Evolutionary conservation across 129 eudicot genomes (phyloP).

Genomic region (Scalesia atractyloides): DNA sequence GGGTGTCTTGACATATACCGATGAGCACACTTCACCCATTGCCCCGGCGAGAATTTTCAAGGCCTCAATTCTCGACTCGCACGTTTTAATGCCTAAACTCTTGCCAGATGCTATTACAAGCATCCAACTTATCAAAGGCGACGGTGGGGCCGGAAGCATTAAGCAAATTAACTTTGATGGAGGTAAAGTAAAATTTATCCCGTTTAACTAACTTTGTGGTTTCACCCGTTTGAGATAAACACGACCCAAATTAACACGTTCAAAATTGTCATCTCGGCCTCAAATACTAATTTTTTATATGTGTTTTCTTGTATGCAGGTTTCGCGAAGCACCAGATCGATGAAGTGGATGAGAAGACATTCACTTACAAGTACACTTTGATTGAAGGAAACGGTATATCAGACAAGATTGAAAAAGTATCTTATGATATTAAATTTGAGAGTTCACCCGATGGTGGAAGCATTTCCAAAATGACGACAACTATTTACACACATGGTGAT

Average conservation of each 20-base stretch:
- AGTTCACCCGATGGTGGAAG: background rate
- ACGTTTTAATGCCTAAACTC: background rate
- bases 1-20: background rate
- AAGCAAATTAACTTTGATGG: background rate
- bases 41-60: too few species aligned
- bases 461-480: background rate
- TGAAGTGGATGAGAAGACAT: background rate
- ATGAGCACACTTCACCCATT: too few species aligned
- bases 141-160: background rate
- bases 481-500: background rate
- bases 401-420: background rate
- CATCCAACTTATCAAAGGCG: background rate
- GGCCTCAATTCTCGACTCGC: background rate
- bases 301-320: too few species aligned
- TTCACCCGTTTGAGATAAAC: background rate
- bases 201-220: background rate
- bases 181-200: background rate
- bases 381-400: background rate
- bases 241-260: background rate
- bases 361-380: slow-evolving; percentile 11
- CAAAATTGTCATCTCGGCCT: too few species aligned
- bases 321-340: background rate
- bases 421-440: slow-evolving; percentile 1
- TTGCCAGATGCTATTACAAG: background rate
- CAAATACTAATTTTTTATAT: too few species aligned